Conservation (phyloP, 192 early-diverging fungal species). For the Phycomyces blakesleeanus region DNA sequence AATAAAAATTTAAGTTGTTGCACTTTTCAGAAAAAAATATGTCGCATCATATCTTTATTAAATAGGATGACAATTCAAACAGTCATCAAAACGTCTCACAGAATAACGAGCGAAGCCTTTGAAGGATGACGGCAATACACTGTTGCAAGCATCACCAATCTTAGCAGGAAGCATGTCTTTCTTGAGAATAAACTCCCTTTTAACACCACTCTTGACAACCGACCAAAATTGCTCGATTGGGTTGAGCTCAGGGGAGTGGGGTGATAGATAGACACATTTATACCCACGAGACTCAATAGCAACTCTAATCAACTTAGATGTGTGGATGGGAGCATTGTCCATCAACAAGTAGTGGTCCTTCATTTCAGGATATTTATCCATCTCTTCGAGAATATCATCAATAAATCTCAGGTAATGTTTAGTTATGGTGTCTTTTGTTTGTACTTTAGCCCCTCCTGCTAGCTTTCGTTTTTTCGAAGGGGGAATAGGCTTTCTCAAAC, state of each 20-base stretch:
- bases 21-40: too few relatives aligned
- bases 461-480: slow-evolving; percentile 19
- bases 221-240: slow-evolving; percentile 29
- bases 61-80: not conserved
- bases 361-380: slow-evolving; percentile 17
- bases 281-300: slow-evolving; percentile 4
- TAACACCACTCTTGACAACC: slow-evolving; percentile 1
- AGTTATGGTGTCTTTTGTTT: slow-evolving; percentile 4
- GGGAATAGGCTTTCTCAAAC: slow-evolving; percentile 5
- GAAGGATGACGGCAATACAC: not conserved
- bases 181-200: slow-evolving; percentile 3
- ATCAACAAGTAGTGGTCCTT: slow-evolving; percentile 25
- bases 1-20: slow-evolving; percentile 1
- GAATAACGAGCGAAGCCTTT: not conserved
- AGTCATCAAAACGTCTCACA: not conserved
- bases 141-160: not conserved
- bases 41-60: too few relatives aligned
- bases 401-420: slow-evolving; percentile 2
- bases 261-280: slow-evolving; percentile 6
- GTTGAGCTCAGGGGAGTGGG: slow-evolving; percentile 26
- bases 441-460: not conserved
- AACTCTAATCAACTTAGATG: not conserved
- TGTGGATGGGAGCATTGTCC: slow-evolving; percentile 25
- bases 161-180: not conserved
- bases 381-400: slow-evolving; percentile 7